phyloP scores from a whole-genome alignment of 1,284 basidiomycete species.

The Cystobasidiaceae sp. region DNA sequence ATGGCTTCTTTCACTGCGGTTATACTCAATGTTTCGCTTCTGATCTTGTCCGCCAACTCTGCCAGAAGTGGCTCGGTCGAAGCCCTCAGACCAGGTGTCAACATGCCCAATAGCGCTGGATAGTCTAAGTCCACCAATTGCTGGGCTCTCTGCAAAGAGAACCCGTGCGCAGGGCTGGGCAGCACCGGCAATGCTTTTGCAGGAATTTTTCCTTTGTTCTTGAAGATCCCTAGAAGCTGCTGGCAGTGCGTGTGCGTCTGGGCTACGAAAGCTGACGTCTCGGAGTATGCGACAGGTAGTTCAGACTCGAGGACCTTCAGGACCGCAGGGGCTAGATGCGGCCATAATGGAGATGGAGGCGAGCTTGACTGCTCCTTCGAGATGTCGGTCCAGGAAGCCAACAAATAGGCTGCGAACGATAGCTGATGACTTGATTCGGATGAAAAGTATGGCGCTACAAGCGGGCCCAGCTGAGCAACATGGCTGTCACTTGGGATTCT shows the following conservation, averaged over 20 bases:
- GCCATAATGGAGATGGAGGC: neutral
- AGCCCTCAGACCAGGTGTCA: conserved; percentile 70
- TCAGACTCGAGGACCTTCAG: conserved; percentile 51
- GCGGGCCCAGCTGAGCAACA: conserved; percentile 50
- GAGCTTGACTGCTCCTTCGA: conserved; percentile 24
- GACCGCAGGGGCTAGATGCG: conserved; percentile 43
- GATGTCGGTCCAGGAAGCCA: conserved; percentile 80
- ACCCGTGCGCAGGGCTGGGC: conserved; percentile 57
- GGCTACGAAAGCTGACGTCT: conserved; percentile 77
- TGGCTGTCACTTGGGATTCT: conserved; percentile 62
- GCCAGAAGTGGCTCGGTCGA: conserved; percentile 63
- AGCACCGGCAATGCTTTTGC: conserved; percentile 72
- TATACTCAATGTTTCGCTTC: conserved; percentile 51
- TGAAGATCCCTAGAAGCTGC: conserved; percentile 72
- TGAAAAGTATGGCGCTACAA: conserved; percentile 70
- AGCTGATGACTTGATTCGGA: conserved; percentile 89
- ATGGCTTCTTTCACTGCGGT: conserved; percentile 82
- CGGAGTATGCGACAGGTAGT: conserved; percentile 77
- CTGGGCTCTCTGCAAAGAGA: conserved; percentile 76
- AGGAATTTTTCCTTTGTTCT: conserved; percentile 76
- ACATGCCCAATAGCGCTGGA: conserved; percentile 54
- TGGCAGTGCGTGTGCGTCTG: conserved; percentile 77
- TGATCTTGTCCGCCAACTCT: conserved; percentile 69
- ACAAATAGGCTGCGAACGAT: conserved; percentile 72
- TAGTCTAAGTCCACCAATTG: conserved; percentile 67